Evolutionary conservation across 164 flowering plant species (phyloP).

Genomic region (Amborella trichopoda): DNA sequence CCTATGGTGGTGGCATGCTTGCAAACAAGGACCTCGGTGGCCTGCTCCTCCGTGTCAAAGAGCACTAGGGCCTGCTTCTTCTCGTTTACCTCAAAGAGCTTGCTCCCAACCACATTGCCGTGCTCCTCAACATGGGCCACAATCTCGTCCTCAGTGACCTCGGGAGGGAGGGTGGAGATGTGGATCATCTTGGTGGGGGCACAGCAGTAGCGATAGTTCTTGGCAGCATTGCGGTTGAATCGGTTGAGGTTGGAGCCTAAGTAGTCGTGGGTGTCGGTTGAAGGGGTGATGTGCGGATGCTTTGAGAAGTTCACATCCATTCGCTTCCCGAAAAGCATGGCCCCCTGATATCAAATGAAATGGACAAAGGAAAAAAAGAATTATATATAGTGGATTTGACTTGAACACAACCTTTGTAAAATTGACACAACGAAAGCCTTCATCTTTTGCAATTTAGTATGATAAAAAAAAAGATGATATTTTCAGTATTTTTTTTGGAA

Average conservation of each 20-base stretch:
- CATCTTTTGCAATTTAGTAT: no score
- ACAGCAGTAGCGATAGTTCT: slow-evolving; percentile 96
- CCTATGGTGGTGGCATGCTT: slow-evolving; percentile 79
- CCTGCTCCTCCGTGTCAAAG: slow-evolving; percentile 92
- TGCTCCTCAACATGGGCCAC: slow-evolving; percentile 71
- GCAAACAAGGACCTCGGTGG: slow-evolving; percentile 93
- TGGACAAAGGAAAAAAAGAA: no score
- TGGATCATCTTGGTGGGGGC: slow-evolving; percentile 98
- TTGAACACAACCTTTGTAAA: no score
- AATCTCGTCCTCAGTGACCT: slow-evolving; percentile 78
- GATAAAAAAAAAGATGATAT: no score
- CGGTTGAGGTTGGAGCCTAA: slow-evolving; percentile 87
- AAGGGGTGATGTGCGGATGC: slow-evolving; percentile 69
- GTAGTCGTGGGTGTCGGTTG: slow-evolving; percentile 83
- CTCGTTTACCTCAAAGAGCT: slow-evolving; percentile 85
- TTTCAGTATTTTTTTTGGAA: no score
- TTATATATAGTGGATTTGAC: no score
- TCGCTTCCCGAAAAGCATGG: slow-evolving; percentile 72
- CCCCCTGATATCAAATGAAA: slow-evolving; percentile 64
- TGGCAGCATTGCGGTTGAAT: slow-evolving; percentile 90
- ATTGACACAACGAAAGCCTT: no score
- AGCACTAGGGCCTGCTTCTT: slow-evolving; percentile 90
- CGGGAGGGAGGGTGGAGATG: slow-evolving; percentile 76
- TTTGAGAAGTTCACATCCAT: slow-evolving; percentile 96
- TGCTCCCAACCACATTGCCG: slow-evolving; percentile 65